Evolutionary conservation across 2,329 filamentous ascomycete species (phyloP), one percentile per base, ranked within the genome.

Genomic region (Magnaporthiopsis poae): DNA sequence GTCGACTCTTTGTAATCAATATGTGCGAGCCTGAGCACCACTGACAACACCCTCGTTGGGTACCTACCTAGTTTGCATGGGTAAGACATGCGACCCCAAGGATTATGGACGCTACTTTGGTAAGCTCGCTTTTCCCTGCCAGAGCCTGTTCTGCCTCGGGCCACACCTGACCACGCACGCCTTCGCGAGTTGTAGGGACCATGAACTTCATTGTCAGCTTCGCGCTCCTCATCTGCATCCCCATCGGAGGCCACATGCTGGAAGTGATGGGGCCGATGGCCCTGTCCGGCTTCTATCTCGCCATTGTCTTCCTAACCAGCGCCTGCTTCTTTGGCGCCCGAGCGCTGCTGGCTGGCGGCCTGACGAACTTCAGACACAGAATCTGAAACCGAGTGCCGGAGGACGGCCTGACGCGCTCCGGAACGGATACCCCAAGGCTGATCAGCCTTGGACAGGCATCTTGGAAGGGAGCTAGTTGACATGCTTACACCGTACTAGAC

Each of bases 121-220:
- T 70, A 64, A 61, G 68, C 8, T 7, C 0, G 7, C 31, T 31
- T 31, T 15, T 65, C 1, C 3, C 5, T 1, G 7, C 46, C n/a
- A 2, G 8, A 25, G 9, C 5, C 2, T n/a, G 1, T 21, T 56
- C n/a, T 56, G 21, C 21, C 8, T 25, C n/a, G 21, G 7, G n/a
- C n/a, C 46, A 56, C 18, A 56, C 5, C 46, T 56, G 13, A 56
- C 46, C 46, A 25, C 7, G 7, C 46, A 25, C 1, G 18, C 7
- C 46, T 25, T 25, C 3, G n/a, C 4, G 46, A 13, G 33, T 3
- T 2, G 7, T 3, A 72, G 80, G 81, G 0, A 82, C 81, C 0
- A 75, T 80, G 67, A 82, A 81, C 68, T 78, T 77, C 31, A 72
- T 82, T 12, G 79, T 78, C 9, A 77, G 78, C 5, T 80, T 83